Evolutionary conservation across 139 green algal genomes (phyloP), one percentile per base, ranked within the genome.

Genomic region (Chlorella sp.): DNA sequence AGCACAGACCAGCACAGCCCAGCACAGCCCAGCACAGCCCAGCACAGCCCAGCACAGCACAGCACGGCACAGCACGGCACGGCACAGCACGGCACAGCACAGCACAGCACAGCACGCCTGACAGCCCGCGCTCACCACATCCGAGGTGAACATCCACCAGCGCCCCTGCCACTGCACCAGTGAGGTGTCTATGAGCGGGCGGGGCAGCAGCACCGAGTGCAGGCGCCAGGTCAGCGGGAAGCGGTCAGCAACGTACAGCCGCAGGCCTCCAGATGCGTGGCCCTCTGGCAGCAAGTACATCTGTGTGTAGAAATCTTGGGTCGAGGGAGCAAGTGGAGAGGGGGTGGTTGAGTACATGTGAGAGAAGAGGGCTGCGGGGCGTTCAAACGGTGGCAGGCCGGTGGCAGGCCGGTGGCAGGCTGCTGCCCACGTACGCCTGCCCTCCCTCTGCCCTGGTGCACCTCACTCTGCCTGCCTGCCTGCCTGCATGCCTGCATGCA

Each of bases 201-300:
- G 57, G 61, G 85, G 37, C 34, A 93, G 69, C 34, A 94, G 61
- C 39, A 88, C 86, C 39, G 28, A 68, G 22, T 91, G 71, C 19
- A 92, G 30, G 57, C 71, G 66, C 91, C 91, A 93, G 48, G 48
- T 40, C 36, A 91, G 83, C 14, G 91, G 91, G 76, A 91, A 94
- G 40, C 37, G 15, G 3, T 78, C 75, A 5, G 91, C 90, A 0
- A 36, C 78, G 88, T 94, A 94, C 7, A 94, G 89, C 21, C 81
- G 85, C 80, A 94, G 90, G 40, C 32, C 21, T 0, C 91, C 91
- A 0, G 88, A 88, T 32, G 78, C 86, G 64, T 81, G 85, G 1
- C 88, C 92, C 89, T 94, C 92, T 24, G 92, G 92, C 61, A 94
- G 40, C 89, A 94, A 88, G 85, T 94, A 94, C 80, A 91, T 91